Percentiles rank a stretch among this genome's conserved stretches.
Conservation (phyloP, 2,329 filamentous ascomycete genomes). For the Talaromyces pinophilus region DNA sequence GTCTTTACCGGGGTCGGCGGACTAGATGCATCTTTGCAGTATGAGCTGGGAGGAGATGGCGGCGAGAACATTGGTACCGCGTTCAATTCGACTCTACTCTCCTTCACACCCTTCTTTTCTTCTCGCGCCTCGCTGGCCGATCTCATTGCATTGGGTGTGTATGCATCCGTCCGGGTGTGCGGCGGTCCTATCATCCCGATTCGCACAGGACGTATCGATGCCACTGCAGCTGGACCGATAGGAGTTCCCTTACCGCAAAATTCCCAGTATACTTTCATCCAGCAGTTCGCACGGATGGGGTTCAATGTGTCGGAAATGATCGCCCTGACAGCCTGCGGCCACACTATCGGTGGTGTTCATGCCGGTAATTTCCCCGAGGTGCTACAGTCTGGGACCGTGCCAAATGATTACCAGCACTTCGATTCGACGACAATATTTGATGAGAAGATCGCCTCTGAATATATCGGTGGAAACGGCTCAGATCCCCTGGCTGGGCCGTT, state of each 20-base stretch:
- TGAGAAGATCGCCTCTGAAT: constrained; percentile 19
- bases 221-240: constrained; percentile 20
- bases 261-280: constrained; percentile 21
- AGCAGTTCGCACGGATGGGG: constrained; percentile 21
- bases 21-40: constrained; percentile 19
- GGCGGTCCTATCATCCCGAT: constrained; percentile 17
- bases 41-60: constrained; percentile 18
- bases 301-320: constrained; percentile 23
- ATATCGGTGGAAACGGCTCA: constrained; percentile 15
- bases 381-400: constrained; percentile 9
- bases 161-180: constrained; percentile 19
- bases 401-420: constrained; percentile 22
- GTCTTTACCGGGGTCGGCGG: constrained; percentile 15
- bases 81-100: constrained; percentile 16
- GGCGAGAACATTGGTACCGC: constrained; percentile 21
- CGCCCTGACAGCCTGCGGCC: constrained; percentile 18
- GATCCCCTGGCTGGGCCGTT: constrained; percentile 17
- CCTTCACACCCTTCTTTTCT: constrained; percentile 15
- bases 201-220: constrained; percentile 18
- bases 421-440: constrained; percentile 20
- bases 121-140: constrained; percentile 20
- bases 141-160: constrained; percentile 19
- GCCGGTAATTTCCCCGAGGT: constrained; percentile 19
- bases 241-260: constrained; percentile 20
- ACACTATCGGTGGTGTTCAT: constrained; percentile 22